Evolutionary conservation across 2,329 filamentous ascomycete species (phyloP), one percentile per base, ranked within the genome.

Genomic region (Alternaria tenuissima): DNA sequence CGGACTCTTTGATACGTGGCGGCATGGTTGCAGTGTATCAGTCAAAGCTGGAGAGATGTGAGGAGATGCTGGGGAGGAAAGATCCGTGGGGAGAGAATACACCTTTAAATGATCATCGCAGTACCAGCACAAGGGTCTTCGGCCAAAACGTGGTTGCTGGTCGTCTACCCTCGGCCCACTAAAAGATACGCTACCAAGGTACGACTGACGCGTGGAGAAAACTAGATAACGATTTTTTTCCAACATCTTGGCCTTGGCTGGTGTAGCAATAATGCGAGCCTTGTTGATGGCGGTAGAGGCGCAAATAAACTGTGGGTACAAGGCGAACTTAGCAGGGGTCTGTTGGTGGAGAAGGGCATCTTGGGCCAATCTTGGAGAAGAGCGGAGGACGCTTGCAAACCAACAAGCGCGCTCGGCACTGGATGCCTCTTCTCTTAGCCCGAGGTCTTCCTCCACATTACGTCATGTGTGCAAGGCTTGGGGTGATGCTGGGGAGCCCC

Each of bases 241-340:
- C 62, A 69, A 55, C 59, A 67, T 67, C 61, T 66, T 67, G 70
- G 68, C 63, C 68, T 71, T 71, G 69, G 68, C 68, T 67, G 67
- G 61, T 66, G 70, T 71, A 67, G 70, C 63, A 65, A 61, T 61
- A 41, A 63, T 55, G 61, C 62, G 59, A 61, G 59, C 65, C 62
- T 64, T 65, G 56, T 59, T 62, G 60, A 57, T 66, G 67, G 63
- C 63, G 64, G 66, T 61, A 65, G 66, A 67, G 64, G 64, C 67
- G 66, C 64, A 66, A 61, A 70, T 69, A 66, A 72, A 66, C 57
- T 66, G 69, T 72, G 70, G 70, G 66, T 58, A 65, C 62, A 60
- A 65, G 68, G 63, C 66, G 55, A 68, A 62, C 59, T 62, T 64
- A 71, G 61, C 70, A 70, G 64, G 70, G 70, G 61, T 57, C 51